Evolutionary conservation across 2,329 filamentous ascomycete genomes (phyloP), one percentile per base, ranked within the genome.

Genomic region (Colletotrichum sp.): DNA sequence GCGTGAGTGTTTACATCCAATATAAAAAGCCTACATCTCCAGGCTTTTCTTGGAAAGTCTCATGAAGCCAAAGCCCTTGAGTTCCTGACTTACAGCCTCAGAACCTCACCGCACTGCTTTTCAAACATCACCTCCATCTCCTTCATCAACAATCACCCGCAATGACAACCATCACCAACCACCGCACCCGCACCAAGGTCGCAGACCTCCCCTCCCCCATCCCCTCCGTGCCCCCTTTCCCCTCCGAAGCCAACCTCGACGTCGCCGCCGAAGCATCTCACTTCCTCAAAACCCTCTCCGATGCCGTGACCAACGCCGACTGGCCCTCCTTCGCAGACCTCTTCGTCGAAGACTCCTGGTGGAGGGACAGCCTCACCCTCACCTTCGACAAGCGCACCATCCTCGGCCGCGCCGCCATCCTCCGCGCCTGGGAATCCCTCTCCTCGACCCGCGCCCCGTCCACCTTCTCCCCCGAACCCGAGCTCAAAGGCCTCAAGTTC

Each of bases 331-430:
- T 76, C 28, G 70, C 26, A 10, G 24, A 21, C 21, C 71, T 76
- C 26, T 66, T 74, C 28, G 21, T 59, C 49, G 18, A 76, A 5
- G n/a, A 69, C 5, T 68, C 63, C 44, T 76, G 49, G 52, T 76
- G 74, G 74, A 52, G n/a, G 12, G 74, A 76, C 63, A 32, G 8
- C 44, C 44, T 76, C n/a, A 76, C 70, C 12, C 69, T 76, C 15
- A 76, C 74, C 15, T 76, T 76, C 24, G 74, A 76, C 70, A 76
- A 74, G 69, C 74, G 74, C 26, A 76, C 74, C n/a, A 36, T 76
- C 49, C n/a, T 49, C 30, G 65, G 36, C 16, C 28, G 70, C 16
- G 36, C 39, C 5, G 24, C 18, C n/a, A 67, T 74, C 32, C 57
- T 55, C 21, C 26, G 2, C 15, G 74, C 74, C 15, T 76, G 70